Evolutionary conservation across 148 eudicot genomes (phyloP).

Genomic region (Rhododendron ovatum): DNA sequence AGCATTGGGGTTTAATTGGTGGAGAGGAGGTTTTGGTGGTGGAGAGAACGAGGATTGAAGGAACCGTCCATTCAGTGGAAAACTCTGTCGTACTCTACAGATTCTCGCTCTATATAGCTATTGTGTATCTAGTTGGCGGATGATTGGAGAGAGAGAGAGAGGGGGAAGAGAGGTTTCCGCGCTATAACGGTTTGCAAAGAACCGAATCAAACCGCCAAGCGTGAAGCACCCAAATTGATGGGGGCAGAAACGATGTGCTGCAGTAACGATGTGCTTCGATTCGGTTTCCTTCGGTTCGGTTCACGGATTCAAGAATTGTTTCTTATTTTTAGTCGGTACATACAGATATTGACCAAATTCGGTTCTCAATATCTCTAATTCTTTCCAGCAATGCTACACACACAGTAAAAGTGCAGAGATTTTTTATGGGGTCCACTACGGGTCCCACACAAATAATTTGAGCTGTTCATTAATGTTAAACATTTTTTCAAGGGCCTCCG

Average conservation of each 20-base stretch:
- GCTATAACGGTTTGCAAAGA: not conserved
- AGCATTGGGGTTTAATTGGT: slow-evolving; percentile 4
- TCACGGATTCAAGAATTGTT: too few species aligned
- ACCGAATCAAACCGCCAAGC: not conserved
- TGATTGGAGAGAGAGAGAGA: not conserved
- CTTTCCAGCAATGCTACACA: too few species aligned
- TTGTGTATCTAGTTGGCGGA: not conserved
- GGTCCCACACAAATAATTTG: too few species aligned
- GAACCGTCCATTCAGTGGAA: slow-evolving; percentile 4
- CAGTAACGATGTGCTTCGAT: too few species aligned
- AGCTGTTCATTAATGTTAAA: too few species aligned
- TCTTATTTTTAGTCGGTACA: too few species aligned
- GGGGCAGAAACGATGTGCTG: too few species aligned
- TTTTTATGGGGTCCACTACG: too few species aligned
- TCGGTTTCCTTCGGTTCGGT: not conserved
- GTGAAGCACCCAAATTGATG: not conserved
- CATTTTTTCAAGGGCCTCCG: too few species aligned
- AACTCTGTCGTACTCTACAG: not conserved
- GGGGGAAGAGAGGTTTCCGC: not conserved
- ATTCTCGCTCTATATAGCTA: not conserved
- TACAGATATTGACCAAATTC: too few species aligned
- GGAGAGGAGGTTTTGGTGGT: slow-evolving; percentile 9
- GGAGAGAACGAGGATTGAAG: slow-evolving; percentile 9
- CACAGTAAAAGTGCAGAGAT: too few species aligned
- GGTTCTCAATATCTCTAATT: too few species aligned